phyloP scores from a whole-genome alignment of 768 basidiomycete species.

The Amanita inopinata region DNA sequence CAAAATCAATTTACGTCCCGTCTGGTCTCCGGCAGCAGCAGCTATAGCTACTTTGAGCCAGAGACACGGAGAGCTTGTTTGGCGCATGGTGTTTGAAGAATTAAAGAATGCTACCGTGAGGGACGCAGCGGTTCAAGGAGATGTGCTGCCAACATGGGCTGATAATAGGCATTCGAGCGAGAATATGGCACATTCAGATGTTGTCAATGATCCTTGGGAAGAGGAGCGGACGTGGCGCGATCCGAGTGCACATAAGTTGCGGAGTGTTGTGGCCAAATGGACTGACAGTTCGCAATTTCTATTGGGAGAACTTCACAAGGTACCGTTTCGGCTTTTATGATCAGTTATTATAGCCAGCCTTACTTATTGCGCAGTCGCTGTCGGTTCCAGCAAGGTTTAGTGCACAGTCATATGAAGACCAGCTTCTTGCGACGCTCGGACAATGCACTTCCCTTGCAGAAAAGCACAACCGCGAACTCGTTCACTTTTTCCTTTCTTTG shows the following conservation, averaged over 20 bases:
- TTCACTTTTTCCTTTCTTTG: conserved; percentile 70
- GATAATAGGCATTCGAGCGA: background rate
- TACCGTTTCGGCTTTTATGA: conserved; percentile 18
- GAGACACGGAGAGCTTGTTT: conserved; percentile 61
- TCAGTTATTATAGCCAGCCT: background rate
- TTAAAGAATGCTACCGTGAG: conserved; percentile 28
- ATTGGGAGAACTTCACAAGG: conserved; percentile 23
- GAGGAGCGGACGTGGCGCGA: conserved; percentile 75
- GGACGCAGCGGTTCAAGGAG: conserved; percentile 10
- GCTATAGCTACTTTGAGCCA: conserved; percentile 46
- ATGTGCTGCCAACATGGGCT: background rate
- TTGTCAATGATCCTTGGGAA: conserved; percentile 40
- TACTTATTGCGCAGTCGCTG: conserved; percentile 19
- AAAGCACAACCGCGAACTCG: conserved; percentile 77
- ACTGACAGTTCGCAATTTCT: conserved; percentile 21
- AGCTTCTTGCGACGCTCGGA: conserved; percentile 65
- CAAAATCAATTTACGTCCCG: conserved; percentile 85
- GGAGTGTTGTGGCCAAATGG: conserved; percentile 40
- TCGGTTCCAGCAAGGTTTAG: conserved; percentile 53
- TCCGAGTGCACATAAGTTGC: conserved; percentile 56
- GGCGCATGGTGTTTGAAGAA: conserved; percentile 62
- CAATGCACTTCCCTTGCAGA: conserved; percentile 67
- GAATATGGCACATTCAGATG: conserved; percentile 14
- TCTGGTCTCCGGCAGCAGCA: conserved; percentile 77
- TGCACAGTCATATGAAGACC: conserved; percentile 63